Base-by-base conservation (phyloP, 192 early-diverging fungal species). In the Coemansia sp. region DNA sequence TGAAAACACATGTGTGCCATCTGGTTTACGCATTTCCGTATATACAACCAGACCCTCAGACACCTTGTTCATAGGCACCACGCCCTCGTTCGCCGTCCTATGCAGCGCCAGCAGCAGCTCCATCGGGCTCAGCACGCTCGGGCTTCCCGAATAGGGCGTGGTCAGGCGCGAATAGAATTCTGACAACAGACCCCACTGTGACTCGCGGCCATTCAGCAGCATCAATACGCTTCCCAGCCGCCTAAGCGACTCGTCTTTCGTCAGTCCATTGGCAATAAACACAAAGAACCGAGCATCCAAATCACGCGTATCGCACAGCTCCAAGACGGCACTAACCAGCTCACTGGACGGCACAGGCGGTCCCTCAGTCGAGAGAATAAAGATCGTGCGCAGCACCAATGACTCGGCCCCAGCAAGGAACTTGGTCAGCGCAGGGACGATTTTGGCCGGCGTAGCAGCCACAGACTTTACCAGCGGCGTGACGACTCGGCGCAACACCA, bases 81-180 rank as follows among this genome's bases (percentile, higher is more conserved):
- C 59, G 34, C 40, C 61, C 20, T 63, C 61, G 40, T 22, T 63
- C 22, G 61, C 61, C 0, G 12, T 22, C 57, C 62, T 68, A 63
- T 84, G 82, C 65, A 84, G 59, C 20, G 68, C 71, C n/a, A 84
- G 27, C 34, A 84, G 64, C 46, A 84, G 66, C 57, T 84, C 73
- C 16, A 74, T 79, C 24, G 82, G 82, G 33, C 82, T 84, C 55
- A 84, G 55, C 51, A 75, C 47, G 65, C 82, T 79, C 22, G 82
- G 74, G 1, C 71, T 74, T 10, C 74, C 70, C 5, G 61, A 38
- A 27, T 60, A 73, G 43, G 82, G 71, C 18, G 67, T 76, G 5
- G 74, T 84, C 67, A 79, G 47, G 4, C 77, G 76, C 1, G 47
- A 29, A 36, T 79, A 84, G 42, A 69, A 65, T 36, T 76, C 74